These are phyloP conservation scores for Colletotrichum spinosum DNA, from an alignment of 2,329 filamentous ascomycete species.

Conservation along the genomic window DNA sequence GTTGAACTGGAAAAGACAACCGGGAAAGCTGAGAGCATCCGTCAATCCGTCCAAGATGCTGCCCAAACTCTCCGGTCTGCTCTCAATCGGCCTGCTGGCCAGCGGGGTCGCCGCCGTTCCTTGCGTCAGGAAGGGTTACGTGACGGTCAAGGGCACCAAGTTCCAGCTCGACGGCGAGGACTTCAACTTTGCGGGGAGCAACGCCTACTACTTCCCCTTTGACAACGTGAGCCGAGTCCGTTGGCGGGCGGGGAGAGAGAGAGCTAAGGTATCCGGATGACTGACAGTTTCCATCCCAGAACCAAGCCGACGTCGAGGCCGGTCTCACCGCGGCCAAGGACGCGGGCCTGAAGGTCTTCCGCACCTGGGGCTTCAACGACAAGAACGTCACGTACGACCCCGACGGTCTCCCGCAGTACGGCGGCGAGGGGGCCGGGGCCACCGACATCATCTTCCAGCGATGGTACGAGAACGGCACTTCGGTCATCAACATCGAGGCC, in stretches of 20 bases:
- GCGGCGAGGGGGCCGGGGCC: slow-evolving; percentile 58
- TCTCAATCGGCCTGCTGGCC: slow-evolving; percentile 36
- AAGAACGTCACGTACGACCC: slow-evolving; percentile 61
- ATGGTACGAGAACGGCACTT: slow-evolving; percentile 57
- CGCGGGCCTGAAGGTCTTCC: slow-evolving; percentile 63
- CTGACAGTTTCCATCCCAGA: slow-evolving; percentile 44
- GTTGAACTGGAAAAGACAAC: neutral
- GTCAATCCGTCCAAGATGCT: slow-evolving; percentile 13
- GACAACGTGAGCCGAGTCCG: slow-evolving; percentile 53
- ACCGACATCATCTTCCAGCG: slow-evolving; percentile 60
- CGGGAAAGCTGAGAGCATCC: slow-evolving; percentile 1
- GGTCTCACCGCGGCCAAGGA: slow-evolving; percentile 58
- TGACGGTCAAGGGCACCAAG: slow-evolving; percentile 60
- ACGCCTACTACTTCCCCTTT: slow-evolving; percentile 69
- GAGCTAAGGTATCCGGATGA: neutral
- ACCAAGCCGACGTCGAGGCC: slow-evolving; percentile 58
- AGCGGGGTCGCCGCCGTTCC: slow-evolving; percentile 29
- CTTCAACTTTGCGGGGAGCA: slow-evolving; percentile 68
- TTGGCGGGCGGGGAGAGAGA: neutral
- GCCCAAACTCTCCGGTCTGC: slow-evolving; percentile 28
- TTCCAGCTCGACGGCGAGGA: slow-evolving; percentile 66
- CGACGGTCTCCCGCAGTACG: slow-evolving; percentile 62
- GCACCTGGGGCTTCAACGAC: slow-evolving; percentile 70
- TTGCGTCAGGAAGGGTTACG: slow-evolving; percentile 53
- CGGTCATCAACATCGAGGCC: slow-evolving; percentile 54